Evolutionary conservation across 305 asterid genomes (phyloP).

Genomic region (Fraxinus baroniana): DNA sequence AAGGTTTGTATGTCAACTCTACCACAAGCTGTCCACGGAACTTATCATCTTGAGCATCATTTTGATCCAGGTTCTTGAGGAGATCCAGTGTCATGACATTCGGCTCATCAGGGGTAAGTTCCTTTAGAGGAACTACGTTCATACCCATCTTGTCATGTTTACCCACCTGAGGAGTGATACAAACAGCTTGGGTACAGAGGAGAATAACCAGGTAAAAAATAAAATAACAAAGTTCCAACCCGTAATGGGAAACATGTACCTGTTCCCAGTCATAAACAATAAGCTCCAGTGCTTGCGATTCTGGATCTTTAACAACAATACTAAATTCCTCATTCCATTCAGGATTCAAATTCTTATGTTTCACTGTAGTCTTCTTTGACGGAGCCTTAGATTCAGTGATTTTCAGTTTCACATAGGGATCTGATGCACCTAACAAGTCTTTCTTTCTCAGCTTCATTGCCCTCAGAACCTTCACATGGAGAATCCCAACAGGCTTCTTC

Average conservation of each 20-base stretch:
- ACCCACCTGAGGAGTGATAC: constrained; percentile 55
- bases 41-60: constrained; percentile 77
- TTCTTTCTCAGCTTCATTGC: constrained; percentile 83
- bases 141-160: constrained; percentile 96
- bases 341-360: constrained; percentile 82
- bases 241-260: constrained; percentile 40
- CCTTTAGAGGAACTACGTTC: constrained; percentile 81
- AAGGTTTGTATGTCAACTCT: constrained; percentile 92
- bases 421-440: constrained; percentile 88
- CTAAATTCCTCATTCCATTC: constrained; percentile 97
- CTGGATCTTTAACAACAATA: constrained; percentile 79
- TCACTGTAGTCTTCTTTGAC: constrained; percentile 86
- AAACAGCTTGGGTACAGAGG: constrained; percentile 2
- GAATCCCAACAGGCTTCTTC: constrained; percentile 93
- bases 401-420: constrained; percentile 90
- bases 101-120: constrained; percentile 73
- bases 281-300: constrained; percentile 78
- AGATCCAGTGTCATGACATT: constrained; percentile 68
- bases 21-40: constrained; percentile 79
- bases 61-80: constrained; percentile 69
- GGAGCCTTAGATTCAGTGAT: constrained; percentile 91
- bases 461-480: constrained; percentile 79
- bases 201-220: neutral
- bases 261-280: constrained; percentile 89
- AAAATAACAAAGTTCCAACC: neutral